Conservation (phyloP, 164 flowering plant species). For the Chloranthus sessilifolius region DNA sequence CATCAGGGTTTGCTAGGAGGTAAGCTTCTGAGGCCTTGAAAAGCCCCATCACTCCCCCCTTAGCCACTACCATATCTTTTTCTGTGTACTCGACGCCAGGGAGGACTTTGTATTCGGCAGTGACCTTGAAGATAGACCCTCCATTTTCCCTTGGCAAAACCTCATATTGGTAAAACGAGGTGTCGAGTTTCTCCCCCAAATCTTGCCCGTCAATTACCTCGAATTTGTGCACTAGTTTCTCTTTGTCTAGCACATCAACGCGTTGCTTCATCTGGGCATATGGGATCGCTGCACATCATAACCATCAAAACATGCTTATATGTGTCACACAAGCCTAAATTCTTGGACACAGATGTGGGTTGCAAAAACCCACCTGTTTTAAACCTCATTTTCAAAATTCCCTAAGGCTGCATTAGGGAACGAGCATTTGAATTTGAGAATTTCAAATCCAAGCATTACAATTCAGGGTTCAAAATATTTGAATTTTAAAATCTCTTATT, state of each 20-base stretch:
- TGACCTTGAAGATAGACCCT: neutral
- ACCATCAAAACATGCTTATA: too few relatives aligned
- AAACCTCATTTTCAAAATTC: too few relatives aligned
- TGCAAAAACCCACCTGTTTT: too few relatives aligned
- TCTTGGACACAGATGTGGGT: too few relatives aligned
- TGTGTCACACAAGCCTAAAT: too few relatives aligned
- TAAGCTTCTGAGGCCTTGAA: slow-evolving; percentile 3
- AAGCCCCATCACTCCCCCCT: slow-evolving; percentile 1
- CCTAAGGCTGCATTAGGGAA: too few relatives aligned
- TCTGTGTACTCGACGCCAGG: neutral
- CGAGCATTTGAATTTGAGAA: too few relatives aligned
- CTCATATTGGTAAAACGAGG: neutral
- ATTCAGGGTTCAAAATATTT: too few relatives aligned
- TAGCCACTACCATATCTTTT: neutral
- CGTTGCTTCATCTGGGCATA: slow-evolving; percentile 4
- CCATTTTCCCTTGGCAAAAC: slow-evolving; percentile 1
- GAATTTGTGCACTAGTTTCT: neutral
- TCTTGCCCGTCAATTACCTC: slow-evolving; percentile 7
- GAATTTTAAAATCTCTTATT: too few relatives aligned
- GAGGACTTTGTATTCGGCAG: neutral
- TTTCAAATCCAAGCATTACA: too few relatives aligned
- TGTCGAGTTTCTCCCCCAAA: slow-evolving; percentile 4
- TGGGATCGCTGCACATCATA: slow-evolving; percentile 1
- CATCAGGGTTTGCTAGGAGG: slow-evolving; percentile 4
- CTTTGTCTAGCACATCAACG: slow-evolving; percentile 1